Percentiles rank a stretch among this genome's conserved stretches.
phyloP scores from a whole-genome alignment of 1,284 basidiomycete species.

The Ustilago lituana region DNA sequence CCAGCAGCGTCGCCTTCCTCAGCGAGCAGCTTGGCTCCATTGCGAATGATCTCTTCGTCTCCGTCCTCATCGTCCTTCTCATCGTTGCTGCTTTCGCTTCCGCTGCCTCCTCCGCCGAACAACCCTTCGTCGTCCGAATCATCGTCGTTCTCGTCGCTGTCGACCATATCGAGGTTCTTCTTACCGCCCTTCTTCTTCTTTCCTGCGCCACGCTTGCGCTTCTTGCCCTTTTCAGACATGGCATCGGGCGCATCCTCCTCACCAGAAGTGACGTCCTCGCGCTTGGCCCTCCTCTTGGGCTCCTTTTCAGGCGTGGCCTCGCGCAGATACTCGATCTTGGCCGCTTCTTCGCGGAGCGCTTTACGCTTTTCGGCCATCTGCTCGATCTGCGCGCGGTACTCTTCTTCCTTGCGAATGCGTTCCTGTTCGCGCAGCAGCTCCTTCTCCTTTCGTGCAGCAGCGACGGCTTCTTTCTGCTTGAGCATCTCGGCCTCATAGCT shows the following conservation, averaged over 20 bases:
- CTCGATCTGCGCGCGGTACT: slow-evolving; percentile 54
- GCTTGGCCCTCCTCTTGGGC: slow-evolving; percentile 33
- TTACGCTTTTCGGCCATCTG: slow-evolving; percentile 57
- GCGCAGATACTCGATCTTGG: slow-evolving; percentile 58
- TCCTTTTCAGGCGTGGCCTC: slow-evolving; percentile 51
- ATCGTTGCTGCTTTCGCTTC: slow-evolving; percentile 25
- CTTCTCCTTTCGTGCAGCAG: slow-evolving; percentile 52
- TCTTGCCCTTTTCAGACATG: slow-evolving; percentile 29
- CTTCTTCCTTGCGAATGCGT: slow-evolving; percentile 53
- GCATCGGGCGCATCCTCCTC: slow-evolving; percentile 48
- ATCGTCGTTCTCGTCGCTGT: slow-evolving; percentile 33
- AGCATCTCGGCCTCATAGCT: slow-evolving; percentile 51
- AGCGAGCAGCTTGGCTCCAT: slow-evolving; percentile 37
- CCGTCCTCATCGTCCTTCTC: slow-evolving; percentile 44
- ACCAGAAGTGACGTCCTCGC: slow-evolving; percentile 41
- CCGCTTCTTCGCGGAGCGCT: slow-evolving; percentile 55
- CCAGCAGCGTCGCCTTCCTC: slow-evolving; percentile 29
- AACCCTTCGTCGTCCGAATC: slow-evolving; percentile 35
- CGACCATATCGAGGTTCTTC: slow-evolving; percentile 35
- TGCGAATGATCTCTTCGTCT: slow-evolving; percentile 48
- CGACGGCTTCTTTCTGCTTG: slow-evolving; percentile 48
- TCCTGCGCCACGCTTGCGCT: slow-evolving; percentile 30
- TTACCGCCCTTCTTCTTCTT: slow-evolving; percentile 38
- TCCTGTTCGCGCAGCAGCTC: slow-evolving; percentile 54
- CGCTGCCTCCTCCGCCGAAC: slow-evolving; percentile 27